phyloP scores from a whole-genome alignment of 202 grass and related monocot species.

The Schoenoplectus triqueter region DNA sequence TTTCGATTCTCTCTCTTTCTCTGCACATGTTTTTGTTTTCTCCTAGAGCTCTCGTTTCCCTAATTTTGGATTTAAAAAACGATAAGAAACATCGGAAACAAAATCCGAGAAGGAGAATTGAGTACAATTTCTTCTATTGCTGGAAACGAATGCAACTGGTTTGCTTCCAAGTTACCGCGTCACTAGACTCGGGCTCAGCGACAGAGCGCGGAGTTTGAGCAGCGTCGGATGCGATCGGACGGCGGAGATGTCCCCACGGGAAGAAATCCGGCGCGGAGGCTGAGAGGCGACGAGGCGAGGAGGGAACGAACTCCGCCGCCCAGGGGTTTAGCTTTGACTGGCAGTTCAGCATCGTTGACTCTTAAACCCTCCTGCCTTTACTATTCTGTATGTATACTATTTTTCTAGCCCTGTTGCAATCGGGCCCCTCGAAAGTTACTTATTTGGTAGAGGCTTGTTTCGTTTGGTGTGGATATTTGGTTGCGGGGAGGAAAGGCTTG shows the following conservation, averaged over 20 bases:
- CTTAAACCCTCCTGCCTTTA: conserved; percentile 2
- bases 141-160: not conserved
- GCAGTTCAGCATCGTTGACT: conserved; percentile 6
- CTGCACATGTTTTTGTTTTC: not conserved
- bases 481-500: not conserved
- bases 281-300: not conserved
- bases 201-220: not conserved
- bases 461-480: not conserved
- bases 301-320: conserved; percentile 52
- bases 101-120: not conserved
- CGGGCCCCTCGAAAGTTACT: not conserved
- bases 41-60: not conserved
- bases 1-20: conserved; percentile 28
- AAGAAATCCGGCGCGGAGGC: conserved; percentile 42
- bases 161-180: conserved; percentile 29
- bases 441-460: not conserved
- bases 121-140: conserved; percentile 17
- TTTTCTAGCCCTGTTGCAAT: not conserved
- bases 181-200: not conserved
- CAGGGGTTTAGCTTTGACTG: conserved; percentile 44
- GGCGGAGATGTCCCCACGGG: not conserved
- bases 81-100: conserved; percentile 2
- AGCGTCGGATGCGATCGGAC: not conserved
- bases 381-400: not conserved
- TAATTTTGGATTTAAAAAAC: not conserved